Evolutionary conservation across 2,329 filamentous ascomycete genomes (phyloP).

Genomic region (Curvularia hawaiiensis): DNA sequence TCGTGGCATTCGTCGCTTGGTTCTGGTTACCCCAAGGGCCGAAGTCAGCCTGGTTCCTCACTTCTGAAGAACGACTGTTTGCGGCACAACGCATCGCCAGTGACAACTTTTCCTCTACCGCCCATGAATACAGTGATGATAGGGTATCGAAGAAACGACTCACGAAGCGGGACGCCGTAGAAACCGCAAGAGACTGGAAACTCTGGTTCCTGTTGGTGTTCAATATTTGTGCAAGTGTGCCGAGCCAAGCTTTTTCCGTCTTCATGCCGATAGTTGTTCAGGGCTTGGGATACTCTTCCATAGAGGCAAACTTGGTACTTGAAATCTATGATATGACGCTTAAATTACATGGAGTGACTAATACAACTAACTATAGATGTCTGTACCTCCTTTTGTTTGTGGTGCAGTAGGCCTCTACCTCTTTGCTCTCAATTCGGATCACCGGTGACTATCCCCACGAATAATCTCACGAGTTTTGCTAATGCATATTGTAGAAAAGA

Average conservation of each 20-base stretch:
- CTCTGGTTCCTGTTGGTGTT: constrained; percentile 37
- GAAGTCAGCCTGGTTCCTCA: constrained; percentile 47
- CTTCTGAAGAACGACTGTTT: constrained; percentile 28
- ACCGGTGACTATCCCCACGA: constrained; percentile 16
- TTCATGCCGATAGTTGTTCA: constrained; percentile 56
- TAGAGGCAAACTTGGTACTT: constrained; percentile 27
- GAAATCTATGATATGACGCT: background rate
- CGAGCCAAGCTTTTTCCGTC: constrained; percentile 47
- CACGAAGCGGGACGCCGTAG: constrained; percentile 22
- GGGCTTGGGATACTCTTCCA: constrained; percentile 24
- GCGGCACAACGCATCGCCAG: constrained; percentile 22
- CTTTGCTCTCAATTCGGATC: constrained; percentile 54
- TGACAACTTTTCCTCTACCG: constrained; percentile 17
- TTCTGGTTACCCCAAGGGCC: constrained; percentile 35
- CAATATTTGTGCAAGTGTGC: constrained; percentile 52
- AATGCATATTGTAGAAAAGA: constrained; percentile 13
- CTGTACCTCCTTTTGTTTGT: constrained; percentile 55
- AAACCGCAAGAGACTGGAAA: constrained; percentile 30
- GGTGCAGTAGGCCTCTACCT: constrained; percentile 53
- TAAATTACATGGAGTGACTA: background rate
- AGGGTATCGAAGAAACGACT: constrained; percentile 15
- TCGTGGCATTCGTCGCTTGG: constrained; percentile 37
- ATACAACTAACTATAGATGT: constrained; percentile 35
- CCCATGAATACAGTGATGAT: constrained; percentile 4
- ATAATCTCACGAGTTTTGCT: background rate